Evolutionary conservation across 768 basidiomycete species (phyloP).

Genomic region (Atractiella rhizophila): DNA sequence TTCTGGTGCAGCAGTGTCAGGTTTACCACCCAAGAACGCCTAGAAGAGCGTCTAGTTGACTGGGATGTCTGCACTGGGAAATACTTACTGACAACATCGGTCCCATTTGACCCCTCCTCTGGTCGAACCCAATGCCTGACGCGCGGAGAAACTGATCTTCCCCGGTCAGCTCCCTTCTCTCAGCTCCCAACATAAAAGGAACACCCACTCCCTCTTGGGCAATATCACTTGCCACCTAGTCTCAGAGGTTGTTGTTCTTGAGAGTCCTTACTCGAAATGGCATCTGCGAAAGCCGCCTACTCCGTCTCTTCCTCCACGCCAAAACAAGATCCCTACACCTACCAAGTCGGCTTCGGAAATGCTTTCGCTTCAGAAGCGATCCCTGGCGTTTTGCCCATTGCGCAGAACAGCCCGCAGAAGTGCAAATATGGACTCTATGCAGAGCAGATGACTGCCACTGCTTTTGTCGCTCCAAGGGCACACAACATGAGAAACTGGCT

Average conservation of each 20-base stretch:
- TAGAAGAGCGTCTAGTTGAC: no score
- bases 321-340: constrained; percentile 30
- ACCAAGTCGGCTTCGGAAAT: constrained; percentile 37
- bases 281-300: constrained; percentile 10
- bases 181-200: no score
- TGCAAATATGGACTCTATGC: constrained; percentile 38
- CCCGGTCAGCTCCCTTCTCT: no score
- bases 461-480: constrained; percentile 34
- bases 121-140: no score
- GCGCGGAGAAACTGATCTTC: no score
- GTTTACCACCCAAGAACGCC: no score
- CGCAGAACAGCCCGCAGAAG: constrained; percentile 39
- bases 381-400: constrained; percentile 33
- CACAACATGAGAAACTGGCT: constrained; percentile 36
- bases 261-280: constrained; percentile 10
- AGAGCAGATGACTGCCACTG: constrained; percentile 29
- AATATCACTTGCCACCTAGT: neutral
- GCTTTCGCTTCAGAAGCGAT: constrained; percentile 25
- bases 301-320: neutral
- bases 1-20: no score
- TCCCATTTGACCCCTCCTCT: no score
- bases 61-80: no score
- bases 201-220: no score
- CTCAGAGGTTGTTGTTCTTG: neutral
- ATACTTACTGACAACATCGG: no score